phyloP scores from a whole-genome alignment of 2,329 filamentous ascomycete genomes.

The Bipolaris bicolor region DNA sequence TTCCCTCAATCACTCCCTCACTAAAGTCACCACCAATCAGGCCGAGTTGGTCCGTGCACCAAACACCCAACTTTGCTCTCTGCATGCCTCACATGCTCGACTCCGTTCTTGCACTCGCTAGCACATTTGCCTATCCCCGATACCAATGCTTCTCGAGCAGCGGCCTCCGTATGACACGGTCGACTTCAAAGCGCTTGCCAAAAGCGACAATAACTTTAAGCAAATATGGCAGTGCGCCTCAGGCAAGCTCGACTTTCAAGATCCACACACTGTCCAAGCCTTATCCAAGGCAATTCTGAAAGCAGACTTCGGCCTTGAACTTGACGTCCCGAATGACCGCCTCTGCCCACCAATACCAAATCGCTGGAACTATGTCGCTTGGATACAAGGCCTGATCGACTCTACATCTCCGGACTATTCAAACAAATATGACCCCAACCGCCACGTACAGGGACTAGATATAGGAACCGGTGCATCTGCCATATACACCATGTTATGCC shows the following conservation, averaged over 20 bases:
- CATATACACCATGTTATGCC: conserved; percentile 87
- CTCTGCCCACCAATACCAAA: conserved; percentile 80
- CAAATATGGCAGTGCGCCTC: conserved; percentile 55
- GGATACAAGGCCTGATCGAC: conserved; percentile 83
- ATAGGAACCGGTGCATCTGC: conserved; percentile 90
- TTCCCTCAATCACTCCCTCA: conserved; percentile 5
- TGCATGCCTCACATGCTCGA: conserved; percentile 4
- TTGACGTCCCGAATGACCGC: conserved; percentile 76
- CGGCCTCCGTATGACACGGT: conserved; percentile 60
- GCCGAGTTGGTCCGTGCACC: conserved; percentile 23
- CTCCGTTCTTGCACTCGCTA: not conserved
- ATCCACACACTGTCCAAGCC: conserved; percentile 74
- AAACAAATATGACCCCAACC: conserved; percentile 56
- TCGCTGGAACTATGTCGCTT: conserved; percentile 87
- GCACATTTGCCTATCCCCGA: not conserved
- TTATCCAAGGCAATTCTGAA: conserved; percentile 80
- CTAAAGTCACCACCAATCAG: conserved; percentile 28
- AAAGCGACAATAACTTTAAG: conserved; percentile 65
- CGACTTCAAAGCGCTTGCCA: conserved; percentile 67
- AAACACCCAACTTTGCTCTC: not conserved
- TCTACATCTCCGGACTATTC: conserved; percentile 60
- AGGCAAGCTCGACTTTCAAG: conserved; percentile 76
- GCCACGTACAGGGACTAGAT: conserved; percentile 74
- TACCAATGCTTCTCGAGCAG: conserved; percentile 35
- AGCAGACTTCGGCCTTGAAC: conserved; percentile 72